Percentiles rank a stretch among this genome's conserved stretches.
Conservation (phyloP, 768 basidiomycete species). For the Kwoniella mangroviensis region DNA sequence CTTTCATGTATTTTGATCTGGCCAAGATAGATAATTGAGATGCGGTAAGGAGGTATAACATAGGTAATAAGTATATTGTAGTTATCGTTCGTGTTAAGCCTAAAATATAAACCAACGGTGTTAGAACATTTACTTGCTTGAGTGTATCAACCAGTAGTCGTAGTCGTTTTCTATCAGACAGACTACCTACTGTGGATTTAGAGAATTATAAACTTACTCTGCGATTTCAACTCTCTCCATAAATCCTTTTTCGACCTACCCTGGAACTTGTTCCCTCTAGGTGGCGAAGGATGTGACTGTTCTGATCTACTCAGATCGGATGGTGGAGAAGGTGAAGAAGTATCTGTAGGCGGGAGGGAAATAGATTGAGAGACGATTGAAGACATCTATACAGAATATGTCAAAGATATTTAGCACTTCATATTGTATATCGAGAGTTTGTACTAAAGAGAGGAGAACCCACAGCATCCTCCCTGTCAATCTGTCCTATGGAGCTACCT, state of each 20-base stretch:
- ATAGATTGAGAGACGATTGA: constrained; percentile 47
- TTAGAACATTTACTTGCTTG: too few species aligned
- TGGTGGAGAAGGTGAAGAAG: constrained; percentile 43
- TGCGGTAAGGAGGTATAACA: constrained; percentile 82
- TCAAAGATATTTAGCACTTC: too few species aligned
- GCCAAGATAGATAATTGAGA: constrained; percentile 86
- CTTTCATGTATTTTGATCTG: constrained; percentile 66
- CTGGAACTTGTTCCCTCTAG: not conserved
- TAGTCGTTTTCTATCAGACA: too few species aligned
- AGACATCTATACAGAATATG: constrained; percentile 24
- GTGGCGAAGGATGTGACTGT: constrained; percentile 34
- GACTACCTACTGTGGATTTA: not conserved
- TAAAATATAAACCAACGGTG: too few species aligned
- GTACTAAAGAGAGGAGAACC: constrained; percentile 3
- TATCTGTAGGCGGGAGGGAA: constrained; percentile 50
- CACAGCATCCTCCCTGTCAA: constrained; percentile 46
- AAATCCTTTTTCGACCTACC: constrained; percentile 59
- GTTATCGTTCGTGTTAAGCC: constrained; percentile 88
- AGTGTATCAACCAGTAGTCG: too few species aligned
- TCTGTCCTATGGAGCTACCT: constrained; percentile 16
- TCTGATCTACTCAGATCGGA: constrained; percentile 39
- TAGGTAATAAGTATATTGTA: constrained; percentile 79
- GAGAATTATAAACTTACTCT: constrained; percentile 63
- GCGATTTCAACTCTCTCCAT: constrained; percentile 91
- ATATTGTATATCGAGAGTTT: too few species aligned